phyloP scores from a whole-genome alignment of 2,329 filamentous ascomycete genomes.

The Elsinoe arachidis region DNA sequence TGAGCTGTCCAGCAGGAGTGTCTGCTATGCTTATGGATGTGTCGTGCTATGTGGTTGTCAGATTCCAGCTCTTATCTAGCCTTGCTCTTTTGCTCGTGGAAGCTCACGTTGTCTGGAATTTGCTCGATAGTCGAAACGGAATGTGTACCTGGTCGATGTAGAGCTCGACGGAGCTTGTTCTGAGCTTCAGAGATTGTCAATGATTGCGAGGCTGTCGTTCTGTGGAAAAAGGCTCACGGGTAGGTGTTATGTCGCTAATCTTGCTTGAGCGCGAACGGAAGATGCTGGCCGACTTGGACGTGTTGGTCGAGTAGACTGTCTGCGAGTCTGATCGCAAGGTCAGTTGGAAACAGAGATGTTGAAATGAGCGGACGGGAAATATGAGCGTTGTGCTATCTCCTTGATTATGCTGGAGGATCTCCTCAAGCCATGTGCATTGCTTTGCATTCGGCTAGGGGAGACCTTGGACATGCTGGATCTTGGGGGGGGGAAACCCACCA shows the following conservation, averaged over 20 bases:
- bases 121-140: background rate
- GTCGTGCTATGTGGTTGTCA: background rate
- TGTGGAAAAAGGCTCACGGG: background rate
- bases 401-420: slow-evolving; percentile 8
- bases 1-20: slow-evolving; percentile 5
- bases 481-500: slow-evolving; percentile 1
- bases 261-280: slow-evolving; percentile 10
- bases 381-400: slow-evolving; percentile 3
- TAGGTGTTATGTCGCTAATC: background rate
- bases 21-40: slow-evolving; percentile 1
- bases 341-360: background rate
- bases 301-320: slow-evolving; percentile 3
- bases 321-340: slow-evolving; percentile 3
- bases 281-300: slow-evolving; percentile 7
- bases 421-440: slow-evolving; percentile 11
- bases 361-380: slow-evolving; percentile 1
- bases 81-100: background rate
- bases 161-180: slow-evolving; percentile 6
- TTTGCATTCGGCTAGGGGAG: slow-evolving; percentile 6
- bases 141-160: background rate
- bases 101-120: background rate
- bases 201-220: background rate
- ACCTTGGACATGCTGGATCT: background rate
- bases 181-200: background rate
- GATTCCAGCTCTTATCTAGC: background rate